These are phyloP conservation scores for Trichosporon coremiiforme DNA, from an alignment of 1,284 basidiomycete genomes.

Conservation along the genomic window DNA sequence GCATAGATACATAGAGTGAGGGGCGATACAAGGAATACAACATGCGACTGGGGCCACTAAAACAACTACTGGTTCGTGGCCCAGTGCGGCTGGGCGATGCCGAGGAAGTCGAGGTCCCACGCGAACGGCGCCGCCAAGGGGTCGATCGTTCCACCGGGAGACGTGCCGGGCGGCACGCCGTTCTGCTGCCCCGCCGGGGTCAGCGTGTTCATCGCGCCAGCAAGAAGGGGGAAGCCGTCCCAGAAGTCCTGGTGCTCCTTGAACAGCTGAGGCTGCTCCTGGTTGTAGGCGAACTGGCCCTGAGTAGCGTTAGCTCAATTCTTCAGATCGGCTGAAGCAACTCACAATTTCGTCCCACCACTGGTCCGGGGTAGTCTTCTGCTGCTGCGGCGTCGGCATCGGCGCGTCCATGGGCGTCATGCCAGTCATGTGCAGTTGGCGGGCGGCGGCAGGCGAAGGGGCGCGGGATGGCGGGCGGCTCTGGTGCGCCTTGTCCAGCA, in stretches of 20 bases:
- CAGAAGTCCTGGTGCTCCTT: constrained; percentile 33
- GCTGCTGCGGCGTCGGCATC: constrained; percentile 17
- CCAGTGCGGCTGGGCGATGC: constrained; percentile 20
- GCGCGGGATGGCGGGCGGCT: constrained; percentile 29
- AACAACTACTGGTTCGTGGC: background rate
- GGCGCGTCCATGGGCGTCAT: constrained; percentile 16
- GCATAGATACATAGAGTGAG: constrained; percentile 6
- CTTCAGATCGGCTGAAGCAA: background rate
- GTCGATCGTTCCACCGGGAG: constrained; percentile 5
- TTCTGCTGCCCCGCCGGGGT: constrained; percentile 16
- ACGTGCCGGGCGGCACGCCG: constrained; percentile 4
- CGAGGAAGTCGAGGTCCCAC: constrained; percentile 28
- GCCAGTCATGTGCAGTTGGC: constrained; percentile 12
- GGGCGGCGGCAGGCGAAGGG: constrained; percentile 5
- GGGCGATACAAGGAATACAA: constrained; percentile 1
- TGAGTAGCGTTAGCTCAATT: constrained; percentile 15
- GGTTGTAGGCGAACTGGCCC: constrained; percentile 31
- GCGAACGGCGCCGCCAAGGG: constrained; percentile 9
- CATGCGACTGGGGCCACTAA: background rate
- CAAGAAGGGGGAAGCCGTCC: constrained; percentile 33
- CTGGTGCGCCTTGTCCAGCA: constrained; percentile 34
- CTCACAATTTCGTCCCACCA: constrained; percentile 35
- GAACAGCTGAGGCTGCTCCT: constrained; percentile 29
- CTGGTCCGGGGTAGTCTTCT: constrained; percentile 31
- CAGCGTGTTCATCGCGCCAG: constrained; percentile 31